Evolutionary conservation across 192 early-diverging fungal species (phyloP).

Genomic region (Coemansia sp.): DNA sequence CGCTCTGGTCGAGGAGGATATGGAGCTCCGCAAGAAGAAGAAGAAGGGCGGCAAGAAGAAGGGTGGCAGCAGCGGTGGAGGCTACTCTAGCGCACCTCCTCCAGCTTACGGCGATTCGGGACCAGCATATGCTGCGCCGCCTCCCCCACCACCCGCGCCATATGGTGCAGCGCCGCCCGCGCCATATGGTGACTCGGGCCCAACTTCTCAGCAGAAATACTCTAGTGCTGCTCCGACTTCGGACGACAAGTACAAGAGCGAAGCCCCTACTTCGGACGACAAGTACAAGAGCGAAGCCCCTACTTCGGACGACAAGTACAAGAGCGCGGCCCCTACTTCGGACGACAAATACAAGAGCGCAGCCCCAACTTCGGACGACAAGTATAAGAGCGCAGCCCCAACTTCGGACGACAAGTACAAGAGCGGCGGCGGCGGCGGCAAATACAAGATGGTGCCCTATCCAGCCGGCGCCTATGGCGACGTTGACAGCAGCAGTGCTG

Average conservation of each 20-base stretch:
- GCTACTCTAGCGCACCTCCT: too few species aligned
- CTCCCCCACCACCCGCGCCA: neutral
- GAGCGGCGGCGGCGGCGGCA: too few species aligned
- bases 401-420: too few species aligned
- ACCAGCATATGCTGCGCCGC: neutral
- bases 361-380: neutral
- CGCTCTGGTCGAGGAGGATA: neutral
- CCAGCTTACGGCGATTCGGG: too few species aligned
- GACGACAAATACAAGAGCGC: neutral
- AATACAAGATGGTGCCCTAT: too few species aligned
- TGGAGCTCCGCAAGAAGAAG: neutral
- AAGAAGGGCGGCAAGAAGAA: neutral
- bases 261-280: neutral
- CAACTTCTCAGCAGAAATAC: neutral
- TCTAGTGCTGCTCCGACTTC: neutral
- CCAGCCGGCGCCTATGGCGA: too few species aligned
- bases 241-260: neutral
- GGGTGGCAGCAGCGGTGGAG: too few species aligned
- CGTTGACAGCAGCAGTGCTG: too few species aligned
- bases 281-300: neutral
- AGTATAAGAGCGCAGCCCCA: neutral
- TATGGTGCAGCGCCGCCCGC: neutral
- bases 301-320: neutral
- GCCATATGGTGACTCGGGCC: neutral
- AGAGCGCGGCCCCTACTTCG: neutral